Conservation (phyloP, 1,139 yeast species). For the Suhomyces wounanorum region DNA sequence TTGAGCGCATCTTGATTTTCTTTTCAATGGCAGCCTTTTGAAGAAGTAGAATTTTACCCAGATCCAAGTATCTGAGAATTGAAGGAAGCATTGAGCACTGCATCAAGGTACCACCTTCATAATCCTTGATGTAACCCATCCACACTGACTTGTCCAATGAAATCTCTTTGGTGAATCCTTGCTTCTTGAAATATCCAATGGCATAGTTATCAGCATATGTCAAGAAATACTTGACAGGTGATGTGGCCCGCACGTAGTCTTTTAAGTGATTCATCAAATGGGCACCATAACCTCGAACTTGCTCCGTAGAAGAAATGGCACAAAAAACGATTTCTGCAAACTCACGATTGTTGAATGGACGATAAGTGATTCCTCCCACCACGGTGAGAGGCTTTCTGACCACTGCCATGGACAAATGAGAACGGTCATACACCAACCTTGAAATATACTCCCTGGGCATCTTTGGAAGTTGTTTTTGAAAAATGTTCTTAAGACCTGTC, state of each 20-base stretch:
- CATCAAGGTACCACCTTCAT: constrained; percentile 98
- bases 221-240: constrained; percentile 81
- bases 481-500: constrained; percentile 92
- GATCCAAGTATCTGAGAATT: constrained; percentile 79
- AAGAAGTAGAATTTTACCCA: constrained; percentile 76
- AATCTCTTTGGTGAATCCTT: constrained; percentile 95
- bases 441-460: constrained; percentile 98
- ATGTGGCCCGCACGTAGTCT: constrained; percentile 89
- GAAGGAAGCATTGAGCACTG: constrained; percentile 93
- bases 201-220: constrained; percentile 99
- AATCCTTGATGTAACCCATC: constrained; percentile 99
- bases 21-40: constrained; percentile 91
- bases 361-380: constrained; percentile 95
- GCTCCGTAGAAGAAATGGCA: constrained; percentile 96
- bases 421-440: constrained; percentile 87
- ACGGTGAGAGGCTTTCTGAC: constrained; percentile 91
- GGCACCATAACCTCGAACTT: constrained; percentile 97
- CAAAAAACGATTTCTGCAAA: constrained; percentile 98
- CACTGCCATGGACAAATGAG: constrained; percentile 94
- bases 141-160: constrained; percentile 81
- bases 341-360: constrained; percentile 86
- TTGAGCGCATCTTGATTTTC: constrained; percentile 77
- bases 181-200: constrained; percentile 96
- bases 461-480: constrained; percentile 95
- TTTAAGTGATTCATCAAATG: constrained; percentile 97